Percentiles rank a stretch among this genome's conserved stretches.
Evolutionary conservation across 2,329 filamentous ascomycete species (phyloP).

Genomic region (Apiospora koreana): DNA sequence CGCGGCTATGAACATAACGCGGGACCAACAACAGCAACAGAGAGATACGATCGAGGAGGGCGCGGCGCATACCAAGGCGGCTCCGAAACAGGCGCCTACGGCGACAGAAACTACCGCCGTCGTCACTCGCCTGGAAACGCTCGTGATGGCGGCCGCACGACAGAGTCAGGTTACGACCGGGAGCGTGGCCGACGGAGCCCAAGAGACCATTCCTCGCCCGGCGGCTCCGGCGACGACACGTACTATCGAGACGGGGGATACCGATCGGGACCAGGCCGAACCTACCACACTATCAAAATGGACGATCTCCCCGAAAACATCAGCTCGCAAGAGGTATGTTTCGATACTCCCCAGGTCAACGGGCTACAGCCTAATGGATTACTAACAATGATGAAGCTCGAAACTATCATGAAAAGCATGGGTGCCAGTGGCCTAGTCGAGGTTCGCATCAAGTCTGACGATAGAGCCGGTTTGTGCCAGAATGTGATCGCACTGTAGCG

Average conservation of each 20-base stretch:
- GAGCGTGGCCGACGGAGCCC: conserved; percentile 25
- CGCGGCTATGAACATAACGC: conserved; percentile 5
- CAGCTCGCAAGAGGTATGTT: conserved; percentile 28
- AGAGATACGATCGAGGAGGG: conserved; percentile 2
- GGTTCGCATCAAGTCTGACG: conserved; percentile 34
- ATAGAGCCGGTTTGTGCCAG: conserved; percentile 25
- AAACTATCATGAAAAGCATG: conserved; percentile 30
- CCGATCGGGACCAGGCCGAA: conserved; percentile 30
- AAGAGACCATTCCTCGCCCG: conserved; percentile 26
- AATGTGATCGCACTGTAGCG: background rate
- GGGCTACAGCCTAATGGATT: background rate
- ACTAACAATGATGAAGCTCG: conserved; percentile 24
- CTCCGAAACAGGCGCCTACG: conserved; percentile 10
- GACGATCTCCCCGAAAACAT: conserved; percentile 34
- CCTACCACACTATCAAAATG: conserved; percentile 35
- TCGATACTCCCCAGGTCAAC: background rate
- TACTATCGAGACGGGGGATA: conserved; percentile 24
- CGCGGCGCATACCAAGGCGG: conserved; percentile 8
- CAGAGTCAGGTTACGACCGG: conserved; percentile 19
- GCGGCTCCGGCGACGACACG: conserved; percentile 28
- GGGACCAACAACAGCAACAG: background rate
- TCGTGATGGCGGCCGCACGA: background rate
- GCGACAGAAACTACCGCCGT: conserved; percentile 21
- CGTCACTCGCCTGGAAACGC: conserved; percentile 20
- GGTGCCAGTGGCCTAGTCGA: conserved; percentile 32